Evolutionary conservation across 305 asterid species (phyloP), one percentile per base, ranked within the genome.

Genomic region (Euphrasia arctica): DNA sequence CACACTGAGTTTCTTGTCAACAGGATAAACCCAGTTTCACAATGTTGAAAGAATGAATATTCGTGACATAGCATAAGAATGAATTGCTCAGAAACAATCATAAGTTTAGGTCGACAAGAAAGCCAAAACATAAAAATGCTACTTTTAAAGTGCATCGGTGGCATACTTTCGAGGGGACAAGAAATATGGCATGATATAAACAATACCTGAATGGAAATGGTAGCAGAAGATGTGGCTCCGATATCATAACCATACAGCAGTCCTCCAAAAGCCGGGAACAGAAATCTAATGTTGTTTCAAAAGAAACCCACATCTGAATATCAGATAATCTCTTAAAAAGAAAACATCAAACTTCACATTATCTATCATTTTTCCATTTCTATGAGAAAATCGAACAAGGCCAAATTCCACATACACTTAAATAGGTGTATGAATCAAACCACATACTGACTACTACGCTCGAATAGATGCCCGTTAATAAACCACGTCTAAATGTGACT

Each of bases 191-290:
- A 51, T 28, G 22, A 31, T 36, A 59, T 41, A 36, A 67, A 45
- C 55, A 48, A 8, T 73, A 92, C 98, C 98, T 87, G 80, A 39
- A 92, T 78, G 77, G 91, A 85, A 69, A 92, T 80, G 41, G 94
- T 84, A 64, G 97, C 98, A 70, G 82, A 86, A 48, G 97, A 87
- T 36, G 98, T 92, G 71, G 97, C 97, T 67, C 98, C 98, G 78
- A 92, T 89, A 75, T 92, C 98, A 82, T 92, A 87, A 64, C 98
- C 98, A 79, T 87, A 92, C 36, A 92, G 82, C 57, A 92, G 77
- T 57, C 98, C 98, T 72, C 97, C 98, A 62, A 89, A 60, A 67
- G 98, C 98, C 8, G 97, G 98, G 80, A 89, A 92, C 67, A 92
- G 76, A 70, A 92, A 92, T 78, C 98, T 91, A 89, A 34, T 13